Percentiles rank a stretch among this genome's conserved stretches.
phyloP scores from a whole-genome alignment of 441 rosid genomes.

The Pelargonium myrrhifolium region DNA sequence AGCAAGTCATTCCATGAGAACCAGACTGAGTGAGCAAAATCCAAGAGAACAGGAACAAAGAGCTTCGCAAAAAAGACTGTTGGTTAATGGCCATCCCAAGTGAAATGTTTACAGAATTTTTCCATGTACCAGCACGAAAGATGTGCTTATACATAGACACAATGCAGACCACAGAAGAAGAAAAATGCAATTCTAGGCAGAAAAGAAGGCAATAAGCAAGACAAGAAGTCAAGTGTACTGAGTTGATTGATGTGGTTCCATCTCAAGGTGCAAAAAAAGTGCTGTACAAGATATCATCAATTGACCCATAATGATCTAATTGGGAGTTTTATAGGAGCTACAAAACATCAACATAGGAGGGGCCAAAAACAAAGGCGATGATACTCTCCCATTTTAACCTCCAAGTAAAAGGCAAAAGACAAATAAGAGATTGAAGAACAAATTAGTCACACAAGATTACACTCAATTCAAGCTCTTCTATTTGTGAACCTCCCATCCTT shows the following conservation, averaged over 20 bases:
- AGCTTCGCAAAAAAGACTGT: too few relatives aligned
- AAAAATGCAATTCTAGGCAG: too few relatives aligned
- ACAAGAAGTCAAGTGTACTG: conserved; percentile 6
- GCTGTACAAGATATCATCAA: not conserved
- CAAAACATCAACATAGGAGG: conserved; percentile 7
- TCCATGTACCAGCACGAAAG: too few relatives aligned
- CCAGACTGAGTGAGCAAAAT: not conserved
- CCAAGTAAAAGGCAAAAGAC: conserved; percentile 28
- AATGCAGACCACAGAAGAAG: too few relatives aligned
- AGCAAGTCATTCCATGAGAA: not conserved
- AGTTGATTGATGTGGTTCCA: not conserved
- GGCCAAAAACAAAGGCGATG: conserved; percentile 29
- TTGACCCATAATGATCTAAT: conserved; percentile 6
- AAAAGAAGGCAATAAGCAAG: not conserved
- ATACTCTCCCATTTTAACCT: conserved; percentile 28
- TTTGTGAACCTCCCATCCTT: conserved; percentile 39
- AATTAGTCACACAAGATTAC: conserved; percentile 34
- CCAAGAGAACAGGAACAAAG: too few relatives aligned
- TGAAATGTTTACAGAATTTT: not conserved
- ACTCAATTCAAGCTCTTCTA: conserved; percentile 30
- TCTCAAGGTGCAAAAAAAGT: not conserved
- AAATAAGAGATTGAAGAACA: conserved; percentile 14
- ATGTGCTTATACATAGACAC: too few relatives aligned
- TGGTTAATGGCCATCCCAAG: not conserved
- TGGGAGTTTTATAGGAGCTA: conserved; percentile 3